phyloP scores from a whole-genome alignment of 2,329 filamentous ascomycete genomes.

The Peltaster fructicola region DNA sequence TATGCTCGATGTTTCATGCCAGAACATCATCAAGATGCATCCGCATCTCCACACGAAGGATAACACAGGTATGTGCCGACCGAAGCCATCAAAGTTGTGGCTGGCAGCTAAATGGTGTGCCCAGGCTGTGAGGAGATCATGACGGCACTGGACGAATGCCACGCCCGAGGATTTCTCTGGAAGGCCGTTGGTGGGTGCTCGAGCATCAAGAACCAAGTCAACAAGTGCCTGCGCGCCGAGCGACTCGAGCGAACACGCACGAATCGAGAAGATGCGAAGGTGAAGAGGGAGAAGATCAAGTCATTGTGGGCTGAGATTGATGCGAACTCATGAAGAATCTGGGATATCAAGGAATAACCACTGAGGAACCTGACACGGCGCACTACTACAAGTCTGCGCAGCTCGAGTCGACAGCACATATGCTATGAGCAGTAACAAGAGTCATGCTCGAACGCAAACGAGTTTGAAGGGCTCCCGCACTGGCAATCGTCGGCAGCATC shows the following conservation, averaged over 20 bases:
- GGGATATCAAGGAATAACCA: slow-evolving; percentile 1
- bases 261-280: slow-evolving; percentile 55
- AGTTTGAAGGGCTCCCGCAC: too few species aligned
- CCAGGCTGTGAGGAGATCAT: slow-evolving; percentile 90
- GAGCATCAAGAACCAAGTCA: slow-evolving; percentile 65
- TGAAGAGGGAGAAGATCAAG: slow-evolving; percentile 57
- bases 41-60: slow-evolving; percentile 90
- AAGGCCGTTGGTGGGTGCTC: slow-evolving; percentile 87
- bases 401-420: too few species aligned
- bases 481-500: too few species aligned
- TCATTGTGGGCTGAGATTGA: slow-evolving; percentile 65
- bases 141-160: slow-evolving; percentile 85
- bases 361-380: not conserved
- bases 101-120: slow-evolving; percentile 6
- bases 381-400: slow-evolving; percentile 1
- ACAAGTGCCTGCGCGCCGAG: slow-evolving; percentile 66
- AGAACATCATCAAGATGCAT: slow-evolving; percentile 67
- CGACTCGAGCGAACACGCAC: slow-evolving; percentile 57
- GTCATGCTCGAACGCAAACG: too few species aligned
- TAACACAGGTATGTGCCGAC: slow-evolving; percentile 50
- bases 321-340: slow-evolving; percentile 39
- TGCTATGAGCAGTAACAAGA: too few species aligned
- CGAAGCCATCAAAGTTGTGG: slow-evolving; percentile 1
- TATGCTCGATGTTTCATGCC: too few species aligned
- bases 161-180: slow-evolving; percentile 79